A percentile compares a stretch with the other conserved stretches of the same genome.
Evolutionary conservation across 2,329 filamentous ascomycete species (phyloP).

Genomic region (Alternaria viburni): DNA sequence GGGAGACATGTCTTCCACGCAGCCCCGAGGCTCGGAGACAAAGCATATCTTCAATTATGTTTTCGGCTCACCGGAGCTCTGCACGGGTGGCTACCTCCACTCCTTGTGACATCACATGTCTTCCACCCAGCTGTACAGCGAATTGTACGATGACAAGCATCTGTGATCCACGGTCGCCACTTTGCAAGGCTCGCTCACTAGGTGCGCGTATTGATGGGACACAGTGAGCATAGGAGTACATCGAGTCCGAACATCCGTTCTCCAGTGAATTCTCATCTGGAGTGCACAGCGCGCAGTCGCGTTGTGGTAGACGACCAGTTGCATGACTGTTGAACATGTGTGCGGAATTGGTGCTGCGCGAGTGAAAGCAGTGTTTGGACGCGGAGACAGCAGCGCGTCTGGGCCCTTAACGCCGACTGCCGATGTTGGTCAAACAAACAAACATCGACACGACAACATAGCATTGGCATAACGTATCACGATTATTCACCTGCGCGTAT

Average conservation of each 20-base stretch:
- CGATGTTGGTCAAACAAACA: constrained; percentile 27
- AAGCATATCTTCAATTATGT: neutral
- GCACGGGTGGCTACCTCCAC: neutral
- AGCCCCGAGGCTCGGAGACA: neutral
- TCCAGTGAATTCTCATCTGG: neutral
- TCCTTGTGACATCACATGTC: neutral
- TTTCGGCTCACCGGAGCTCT: neutral
- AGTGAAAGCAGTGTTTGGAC: neutral
- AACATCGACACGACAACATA: constrained; percentile 10
- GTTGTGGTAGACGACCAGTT: neutral
- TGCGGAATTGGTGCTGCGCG: neutral
- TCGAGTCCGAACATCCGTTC: neutral
- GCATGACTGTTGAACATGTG: neutral
- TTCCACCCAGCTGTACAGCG: neutral
- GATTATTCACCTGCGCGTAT: neutral
- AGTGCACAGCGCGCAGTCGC: neutral
- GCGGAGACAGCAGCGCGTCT: constrained; percentile 1
- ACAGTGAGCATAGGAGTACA: neutral
- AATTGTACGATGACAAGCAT: neutral
- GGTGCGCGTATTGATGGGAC: neutral
- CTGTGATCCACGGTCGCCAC: neutral
- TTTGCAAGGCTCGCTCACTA: neutral
- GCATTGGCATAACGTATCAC: constrained; percentile 9
- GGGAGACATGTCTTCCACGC: neutral
- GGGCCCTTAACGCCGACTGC: constrained; percentile 21